These are phyloP conservation scores for Candida ortonii DNA, from an alignment of 805 yeast species.

Conservation along the genomic window DNA sequence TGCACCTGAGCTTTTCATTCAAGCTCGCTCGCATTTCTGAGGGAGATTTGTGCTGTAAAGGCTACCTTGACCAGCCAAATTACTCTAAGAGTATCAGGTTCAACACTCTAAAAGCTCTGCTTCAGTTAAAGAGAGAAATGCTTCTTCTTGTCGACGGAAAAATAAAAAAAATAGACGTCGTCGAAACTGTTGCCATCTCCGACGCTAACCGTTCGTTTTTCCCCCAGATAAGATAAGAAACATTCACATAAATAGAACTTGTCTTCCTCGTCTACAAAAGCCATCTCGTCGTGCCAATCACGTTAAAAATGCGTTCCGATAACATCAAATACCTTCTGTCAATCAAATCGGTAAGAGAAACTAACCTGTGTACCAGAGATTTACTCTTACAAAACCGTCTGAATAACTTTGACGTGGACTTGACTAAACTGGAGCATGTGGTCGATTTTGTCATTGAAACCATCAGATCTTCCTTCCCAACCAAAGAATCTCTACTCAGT, in stretches of 20 bases:
- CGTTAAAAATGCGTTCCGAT: constrained; percentile 6
- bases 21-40: too few relatives aligned
- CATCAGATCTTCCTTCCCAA: constrained; percentile 44
- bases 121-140: too few relatives aligned
- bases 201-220: constrained; percentile 19
- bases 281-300: not conserved
- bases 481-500: constrained; percentile 34
- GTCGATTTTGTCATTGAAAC: constrained; percentile 46
- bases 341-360: constrained; percentile 56
- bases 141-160: constrained; percentile 3
- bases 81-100: too few relatives aligned
- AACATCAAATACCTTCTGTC: constrained; percentile 38
- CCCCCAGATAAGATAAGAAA: constrained; percentile 4
- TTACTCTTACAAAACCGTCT: constrained; percentile 37
- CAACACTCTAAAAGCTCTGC: too few relatives aligned
- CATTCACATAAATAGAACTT: not conserved
- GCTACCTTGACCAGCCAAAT: too few relatives aligned
- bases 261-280: not conserved
- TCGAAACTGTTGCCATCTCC: constrained; percentile 12
- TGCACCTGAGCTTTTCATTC: too few relatives aligned
- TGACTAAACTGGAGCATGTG: constrained; percentile 38
- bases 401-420: constrained; percentile 46
- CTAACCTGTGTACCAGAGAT: constrained; percentile 42
- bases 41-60: too few relatives aligned
- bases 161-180: constrained; percentile 1